phyloP scores from a whole-genome alignment of 768 basidiomycete species.

The Tylopilus intermedius region DNA sequence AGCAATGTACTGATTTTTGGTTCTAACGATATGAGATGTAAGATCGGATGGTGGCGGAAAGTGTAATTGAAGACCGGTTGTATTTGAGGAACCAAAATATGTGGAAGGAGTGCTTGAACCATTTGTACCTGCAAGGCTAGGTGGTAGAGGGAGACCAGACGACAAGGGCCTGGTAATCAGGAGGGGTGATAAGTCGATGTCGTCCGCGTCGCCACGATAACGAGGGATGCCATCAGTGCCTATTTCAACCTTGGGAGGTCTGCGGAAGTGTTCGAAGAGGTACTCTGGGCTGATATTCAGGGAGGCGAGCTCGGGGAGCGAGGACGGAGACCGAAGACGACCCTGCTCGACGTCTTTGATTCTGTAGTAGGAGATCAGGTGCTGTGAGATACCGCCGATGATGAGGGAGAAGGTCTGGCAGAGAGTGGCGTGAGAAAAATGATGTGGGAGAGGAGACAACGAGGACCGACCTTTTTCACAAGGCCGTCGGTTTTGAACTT shows the following conservation, averaged over 20 bases:
- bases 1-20: too few relatives aligned
- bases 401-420: slow-evolving; percentile 84
- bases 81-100: too few relatives aligned
- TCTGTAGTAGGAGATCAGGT: slow-evolving; percentile 92
- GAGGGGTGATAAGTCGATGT: slow-evolving; percentile 45
- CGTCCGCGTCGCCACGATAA: slow-evolving; percentile 82
- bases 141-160: slow-evolving; percentile 45
- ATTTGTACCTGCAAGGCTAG: too few relatives aligned
- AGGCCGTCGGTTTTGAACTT: slow-evolving; percentile 91
- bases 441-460: slow-evolving; percentile 1
- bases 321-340: slow-evolving; percentile 81
- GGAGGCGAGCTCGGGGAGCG: slow-evolving; percentile 79
- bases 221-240: slow-evolving; percentile 77
- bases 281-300: slow-evolving; percentile 86
- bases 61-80: too few relatives aligned
- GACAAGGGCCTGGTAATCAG: slow-evolving; percentile 41
- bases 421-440: slow-evolving; percentile 27
- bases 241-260: slow-evolving; percentile 83
- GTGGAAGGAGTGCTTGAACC: too few relatives aligned
- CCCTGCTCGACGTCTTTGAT: slow-evolving; percentile 88
- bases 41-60: too few relatives aligned
- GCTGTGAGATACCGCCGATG: slow-evolving; percentile 80
- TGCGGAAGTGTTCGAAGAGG: slow-evolving; percentile 83
- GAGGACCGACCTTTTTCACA: slow-evolving; percentile 85
- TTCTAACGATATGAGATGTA: too few relatives aligned